Conservation (phyloP, 306 rosid species). For the Acacia melanoxylon region DNA sequence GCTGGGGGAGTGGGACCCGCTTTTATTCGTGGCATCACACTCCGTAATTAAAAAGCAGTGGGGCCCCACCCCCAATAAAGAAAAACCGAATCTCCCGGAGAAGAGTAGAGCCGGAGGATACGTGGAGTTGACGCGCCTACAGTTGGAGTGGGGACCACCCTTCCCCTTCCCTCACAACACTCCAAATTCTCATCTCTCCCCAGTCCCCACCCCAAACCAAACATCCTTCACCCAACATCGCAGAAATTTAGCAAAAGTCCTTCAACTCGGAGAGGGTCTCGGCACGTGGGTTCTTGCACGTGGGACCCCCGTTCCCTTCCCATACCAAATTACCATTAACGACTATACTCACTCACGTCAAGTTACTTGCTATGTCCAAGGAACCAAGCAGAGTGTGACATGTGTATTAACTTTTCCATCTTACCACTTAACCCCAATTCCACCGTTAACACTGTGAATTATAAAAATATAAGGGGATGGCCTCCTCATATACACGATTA, state of each 20-base stretch:
- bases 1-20: constrained; percentile 60
- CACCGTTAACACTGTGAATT: too few species aligned
- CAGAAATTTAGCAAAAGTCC: neutral
- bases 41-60: constrained; percentile 16
- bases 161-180: neutral
- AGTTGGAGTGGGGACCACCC: constrained; percentile 9
- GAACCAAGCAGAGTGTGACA: too few species aligned
- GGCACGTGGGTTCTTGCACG: neutral
- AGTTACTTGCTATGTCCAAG: too few species aligned
- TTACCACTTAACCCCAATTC: too few species aligned
- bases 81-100: constrained; percentile 39
- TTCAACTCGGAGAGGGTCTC: neutral
- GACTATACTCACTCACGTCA: too few species aligned
- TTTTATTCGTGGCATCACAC: constrained; percentile 27
- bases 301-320: neutral
- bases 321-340: too few species aligned
- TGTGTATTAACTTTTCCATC: too few species aligned
- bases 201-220: neutral
- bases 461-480: too few species aligned
- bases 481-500: too few species aligned
- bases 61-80: constrained; percentile 29
- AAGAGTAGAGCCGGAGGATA: neutral
- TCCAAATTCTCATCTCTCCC: neutral
- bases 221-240: neutral
- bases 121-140: constrained; percentile 39